Evolutionary conservation across 352 stramenopile species (phyloP), one percentile per base, ranked within the genome.

Genomic region (Globisporangium parvum): DNA sequence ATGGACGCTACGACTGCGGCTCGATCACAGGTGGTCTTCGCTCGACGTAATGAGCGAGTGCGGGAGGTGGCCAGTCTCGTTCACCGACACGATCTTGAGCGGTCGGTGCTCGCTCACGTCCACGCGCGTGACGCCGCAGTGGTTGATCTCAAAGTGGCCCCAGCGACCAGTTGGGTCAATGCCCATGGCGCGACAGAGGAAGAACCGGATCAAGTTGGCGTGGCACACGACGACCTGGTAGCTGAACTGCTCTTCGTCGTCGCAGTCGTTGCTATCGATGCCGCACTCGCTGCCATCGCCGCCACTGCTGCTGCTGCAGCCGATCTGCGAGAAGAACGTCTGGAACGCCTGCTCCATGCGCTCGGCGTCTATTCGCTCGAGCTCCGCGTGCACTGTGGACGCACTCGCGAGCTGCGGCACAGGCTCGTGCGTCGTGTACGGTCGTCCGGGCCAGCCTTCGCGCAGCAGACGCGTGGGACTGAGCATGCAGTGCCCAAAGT

Each of bases 61-160:
- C 12, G 83, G 83, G 18, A 93, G 54, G 50, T 93, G 83, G 15
- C 83, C 83, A 14, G 78, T 88, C 58, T 93, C 83, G 65, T 93
- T 93, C 24, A 93, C 77, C 39, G 77, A 69, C 46, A 83, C 70
- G 18, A 93, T 68, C 63, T 93, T 93, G 21, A 85, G 71, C 18
- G 78, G 76, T 3, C 74, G 73, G 65, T 87, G 80, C 42, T 63
- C 66, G 52, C 76, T 85, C 15, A 91, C 63, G 42, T 91, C 81
- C 47, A 93, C 82, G 28, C 80, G 79, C 24, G 83, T 89, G 62
- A 93, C 70, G 58, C 80, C 66, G 59, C 83, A 93, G 57, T 93
- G 80, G 53, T 93, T 91, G 64, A 93, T 91, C 65, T 91, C 83
- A 47, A 93, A 87, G 57, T 89, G 77, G 31, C 80, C 80, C 83